phyloP scores from a whole-genome alignment of 805 yeast genomes.

The Lipomyces starkeyi region DNA sequence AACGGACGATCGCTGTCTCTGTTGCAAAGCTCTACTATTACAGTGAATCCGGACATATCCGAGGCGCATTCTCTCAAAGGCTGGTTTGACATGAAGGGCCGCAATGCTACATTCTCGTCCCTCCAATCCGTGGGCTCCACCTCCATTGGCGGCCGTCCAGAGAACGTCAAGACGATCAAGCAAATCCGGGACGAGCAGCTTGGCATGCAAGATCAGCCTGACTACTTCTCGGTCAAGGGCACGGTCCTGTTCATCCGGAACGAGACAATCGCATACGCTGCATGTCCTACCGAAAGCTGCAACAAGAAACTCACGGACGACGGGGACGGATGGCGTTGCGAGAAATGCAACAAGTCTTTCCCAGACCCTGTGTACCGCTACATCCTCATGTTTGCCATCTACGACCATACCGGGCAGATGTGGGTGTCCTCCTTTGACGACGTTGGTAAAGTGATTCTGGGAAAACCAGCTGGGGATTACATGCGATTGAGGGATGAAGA shows the following conservation, averaged over 20 bases:
- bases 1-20: slow-evolving; percentile 84
- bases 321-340: slow-evolving; percentile 86
- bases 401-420: slow-evolving; percentile 80
- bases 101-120: slow-evolving; percentile 58
- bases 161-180: slow-evolving; percentile 67
- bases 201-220: slow-evolving; percentile 78
- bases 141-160: slow-evolving; percentile 50
- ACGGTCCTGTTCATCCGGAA: slow-evolving; percentile 71
- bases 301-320: slow-evolving; percentile 81
- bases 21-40: slow-evolving; percentile 75
- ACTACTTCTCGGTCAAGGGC: slow-evolving; percentile 77
- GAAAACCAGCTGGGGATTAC: slow-evolving; percentile 67
- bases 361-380: slow-evolving; percentile 79
- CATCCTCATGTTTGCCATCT: slow-evolving; percentile 73
- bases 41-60: slow-evolving; percentile 83
- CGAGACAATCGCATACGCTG: slow-evolving; percentile 86
- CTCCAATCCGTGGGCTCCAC: slow-evolving; percentile 51
- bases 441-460: slow-evolving; percentile 72
- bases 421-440: slow-evolving; percentile 91
- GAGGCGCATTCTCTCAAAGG: slow-evolving; percentile 90
- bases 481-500: slow-evolving; percentile 44
- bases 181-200: slow-evolving; percentile 69
- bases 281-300: slow-evolving; percentile 79
- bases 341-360: slow-evolving; percentile 77
- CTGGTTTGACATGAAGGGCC: slow-evolving; percentile 89